A percentile compares a stretch with the other conserved stretches of the same genome.
These are phyloP conservation scores for Coemansia sp. DNA, from an alignment of 192 early-diverging fungal species.

Conservation along the genomic window DNA sequence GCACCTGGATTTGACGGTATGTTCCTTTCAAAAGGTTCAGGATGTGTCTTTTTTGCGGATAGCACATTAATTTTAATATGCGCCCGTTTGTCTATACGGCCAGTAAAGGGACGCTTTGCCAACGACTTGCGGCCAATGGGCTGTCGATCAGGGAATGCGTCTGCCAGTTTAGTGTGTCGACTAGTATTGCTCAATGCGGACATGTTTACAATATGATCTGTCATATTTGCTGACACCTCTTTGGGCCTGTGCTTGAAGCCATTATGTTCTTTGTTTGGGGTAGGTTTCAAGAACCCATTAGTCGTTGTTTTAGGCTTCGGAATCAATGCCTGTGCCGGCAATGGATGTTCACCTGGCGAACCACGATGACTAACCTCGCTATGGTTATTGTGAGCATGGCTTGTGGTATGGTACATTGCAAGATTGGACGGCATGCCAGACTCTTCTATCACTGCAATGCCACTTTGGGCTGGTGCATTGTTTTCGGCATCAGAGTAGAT, in stretches of 20 bases:
- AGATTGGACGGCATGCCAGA: neutral
- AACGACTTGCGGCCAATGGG: conserved; percentile 32
- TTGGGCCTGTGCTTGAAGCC: neutral
- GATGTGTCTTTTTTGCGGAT: neutral
- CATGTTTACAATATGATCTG: neutral
- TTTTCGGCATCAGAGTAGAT: conserved; percentile 19
- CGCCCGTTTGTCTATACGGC: conserved; percentile 7
- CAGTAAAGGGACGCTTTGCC: conserved; percentile 5
- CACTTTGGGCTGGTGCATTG: neutral
- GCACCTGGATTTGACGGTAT: neutral
- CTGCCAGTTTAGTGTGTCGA: conserved; percentile 10
- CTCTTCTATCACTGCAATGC: neutral
- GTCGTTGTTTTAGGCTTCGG: neutral
- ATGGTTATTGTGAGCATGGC: neutral
- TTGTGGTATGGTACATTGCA: neutral
- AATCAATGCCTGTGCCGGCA: neutral
- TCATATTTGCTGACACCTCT: neutral
- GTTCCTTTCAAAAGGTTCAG: neutral
- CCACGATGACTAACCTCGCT: neutral
- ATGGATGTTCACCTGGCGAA: neutral
- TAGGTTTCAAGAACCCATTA: neutral
- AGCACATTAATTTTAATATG: conserved; percentile 21
- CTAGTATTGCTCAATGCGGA: neutral
- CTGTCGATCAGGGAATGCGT: conserved; percentile 49
- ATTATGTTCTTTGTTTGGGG: neutral